Base-by-base conservation (phyloP, 768 basidiomycete species). In the Pulveroboletus sp. region DNA sequence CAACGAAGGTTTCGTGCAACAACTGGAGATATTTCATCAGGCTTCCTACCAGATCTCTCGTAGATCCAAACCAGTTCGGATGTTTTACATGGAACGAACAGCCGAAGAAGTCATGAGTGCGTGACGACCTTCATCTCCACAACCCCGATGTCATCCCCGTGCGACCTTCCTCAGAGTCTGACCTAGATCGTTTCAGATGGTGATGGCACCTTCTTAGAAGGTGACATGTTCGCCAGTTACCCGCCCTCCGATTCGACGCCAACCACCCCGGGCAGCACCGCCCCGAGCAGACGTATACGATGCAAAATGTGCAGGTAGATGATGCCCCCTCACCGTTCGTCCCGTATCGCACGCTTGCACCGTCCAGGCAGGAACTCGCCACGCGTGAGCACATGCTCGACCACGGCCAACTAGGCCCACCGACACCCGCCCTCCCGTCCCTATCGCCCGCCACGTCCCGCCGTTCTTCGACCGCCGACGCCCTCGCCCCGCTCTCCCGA, bases 331-430 rank as follows among this genome's bases (percentile, higher is more conserved):
- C 16, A 10, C 16, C 12, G 3, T 14, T 19, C 29, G 13, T 17
- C 26, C 50, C 37, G 37, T 6, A 29, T 29, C 17, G 30, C 29
- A 42, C 50, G 20, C 41, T 11, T 32, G 30, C 39, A 6, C 27
- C 27, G 39, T 46, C 24, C 24, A 53, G 91, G 60, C 83, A 85
- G 51, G 90, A 92, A 59, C 76, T 97, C 13, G 93, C 93, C 1
- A 80, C 89, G 0, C 76, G 88, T n/a, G 91, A 93, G 62, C 89
- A 96, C 63, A 92, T 97, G 89, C 79, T 93, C 40, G 88, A 93
- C 64, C 92, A 94, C 59, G 86, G 85, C 5, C 86, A 90, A 59
- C 69, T 88, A 5, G 85, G 84, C 3, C 80, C 85, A 10, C 73
- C 81, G 2, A 87, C 85, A 0, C 85, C 83, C 5, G 73, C 77